These are phyloP conservation scores for Wickerhamiella allomyrinae DNA, from an alignment of 805 yeast genomes.

Conservation along the genomic window DNA sequence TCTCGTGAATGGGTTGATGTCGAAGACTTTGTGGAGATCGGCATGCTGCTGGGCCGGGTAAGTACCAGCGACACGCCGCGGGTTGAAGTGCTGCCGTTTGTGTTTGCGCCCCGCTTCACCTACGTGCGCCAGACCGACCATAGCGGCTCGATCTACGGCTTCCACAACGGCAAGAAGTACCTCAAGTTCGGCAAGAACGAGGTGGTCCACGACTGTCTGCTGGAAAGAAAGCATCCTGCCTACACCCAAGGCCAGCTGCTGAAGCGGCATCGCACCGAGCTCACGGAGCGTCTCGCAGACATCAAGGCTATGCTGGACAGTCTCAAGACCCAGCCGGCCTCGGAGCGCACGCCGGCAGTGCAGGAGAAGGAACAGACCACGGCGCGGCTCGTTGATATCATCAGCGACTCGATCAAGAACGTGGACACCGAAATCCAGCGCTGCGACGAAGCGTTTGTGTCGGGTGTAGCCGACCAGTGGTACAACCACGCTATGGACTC, in stretches of 20 bases:
- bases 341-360: conserved; percentile 6
- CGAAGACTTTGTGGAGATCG: conserved; percentile 64
- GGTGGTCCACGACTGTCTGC: conserved; percentile 49
- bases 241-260: conserved; percentile 19
- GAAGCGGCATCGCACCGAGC: conserved; percentile 18
- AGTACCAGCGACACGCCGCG: conserved; percentile 17
- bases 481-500: background rate
- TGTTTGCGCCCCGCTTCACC: conserved; percentile 54
- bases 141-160: conserved; percentile 25
- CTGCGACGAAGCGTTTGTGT: background rate
- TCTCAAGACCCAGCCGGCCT: conserved; percentile 8
- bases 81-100: conserved; percentile 44
- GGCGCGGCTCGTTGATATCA: conserved; percentile 2
- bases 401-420: background rate
- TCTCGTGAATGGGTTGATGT: conserved; percentile 49
- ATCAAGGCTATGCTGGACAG: conserved; percentile 23
- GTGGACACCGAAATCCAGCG: conserved; percentile 1
- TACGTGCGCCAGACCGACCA: conserved; percentile 52
- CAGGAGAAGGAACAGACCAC: conserved; percentile 1
- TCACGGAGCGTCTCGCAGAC: conserved; percentile 22
- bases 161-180: conserved; percentile 16
- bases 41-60: conserved; percentile 21
- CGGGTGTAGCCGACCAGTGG: background rate
- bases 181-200: conserved; percentile 37
- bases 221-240: conserved; percentile 23